Conservation (phyloP, 176 grass and related monocot genomes). For the Rhynchospora pubera region DNA sequence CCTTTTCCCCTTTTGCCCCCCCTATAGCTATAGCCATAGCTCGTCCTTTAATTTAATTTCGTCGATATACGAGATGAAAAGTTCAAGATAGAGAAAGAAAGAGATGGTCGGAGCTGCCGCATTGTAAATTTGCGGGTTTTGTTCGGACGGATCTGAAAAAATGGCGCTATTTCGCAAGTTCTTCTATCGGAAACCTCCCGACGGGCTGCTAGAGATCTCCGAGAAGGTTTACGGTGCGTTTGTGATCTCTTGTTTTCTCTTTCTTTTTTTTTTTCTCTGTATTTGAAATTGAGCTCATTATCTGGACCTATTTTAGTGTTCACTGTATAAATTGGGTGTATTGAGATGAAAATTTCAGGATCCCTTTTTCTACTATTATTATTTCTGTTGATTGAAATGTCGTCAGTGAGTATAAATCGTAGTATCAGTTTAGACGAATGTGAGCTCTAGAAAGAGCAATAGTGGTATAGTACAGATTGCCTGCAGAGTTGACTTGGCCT, state of each 20-base stretch:
- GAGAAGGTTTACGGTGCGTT: constrained; percentile 90
- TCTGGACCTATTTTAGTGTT: constrained; percentile 2
- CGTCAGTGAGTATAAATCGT: background rate
- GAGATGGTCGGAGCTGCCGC: background rate
- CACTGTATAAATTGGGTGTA: background rate
- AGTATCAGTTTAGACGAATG: background rate
- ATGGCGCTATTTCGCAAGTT: constrained; percentile 98
- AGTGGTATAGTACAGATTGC: background rate
- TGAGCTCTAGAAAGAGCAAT: background rate
- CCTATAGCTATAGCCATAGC: background rate
- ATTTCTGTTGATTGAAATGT: background rate
- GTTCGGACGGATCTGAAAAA: constrained; percentile 28
- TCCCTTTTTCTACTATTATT: background rate
- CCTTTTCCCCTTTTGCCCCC: constrained; percentile 3
- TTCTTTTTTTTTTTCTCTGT: background rate
- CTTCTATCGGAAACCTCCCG: constrained; percentile 97
- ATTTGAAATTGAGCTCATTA: background rate
- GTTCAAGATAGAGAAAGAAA: background rate
- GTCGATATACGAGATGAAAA: background rate
- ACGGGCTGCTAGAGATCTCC: constrained; percentile 91
- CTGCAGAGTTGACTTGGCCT: background rate
- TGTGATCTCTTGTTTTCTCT: background rate
- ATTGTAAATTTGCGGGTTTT: constrained; percentile 14
- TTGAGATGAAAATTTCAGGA: background rate
- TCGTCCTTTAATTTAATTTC: background rate